Evolutionary conservation across 176 grass and related monocot species (phyloP), one percentile per base, ranked within the genome.

Genomic region (Oryza coarctata): DNA sequence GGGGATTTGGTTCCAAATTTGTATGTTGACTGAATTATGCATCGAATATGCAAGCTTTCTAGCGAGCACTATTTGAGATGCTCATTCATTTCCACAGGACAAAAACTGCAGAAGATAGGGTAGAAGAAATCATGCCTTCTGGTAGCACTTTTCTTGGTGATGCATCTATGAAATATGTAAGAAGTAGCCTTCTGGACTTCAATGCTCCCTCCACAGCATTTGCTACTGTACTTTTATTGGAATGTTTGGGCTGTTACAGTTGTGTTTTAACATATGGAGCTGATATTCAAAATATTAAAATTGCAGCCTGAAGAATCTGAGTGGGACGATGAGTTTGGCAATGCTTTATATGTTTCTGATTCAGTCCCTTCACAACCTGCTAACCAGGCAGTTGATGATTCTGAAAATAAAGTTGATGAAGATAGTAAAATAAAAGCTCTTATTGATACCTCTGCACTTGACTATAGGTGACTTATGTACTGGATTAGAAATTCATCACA

Each of bases 251-350:
- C 45, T 49, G 86, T 15, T 23, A 45, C 4, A 27, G 73, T 32
- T 86, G 38, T 41, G 28, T 60, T 45, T 39, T 79, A 30, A 63
- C 43, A 69, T 39, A 27, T 20, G 41, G 33, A 68, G 35, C 86
- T 88, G 41, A 88, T 87, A 57, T 88, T 79, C 29, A 80, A 74
- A 66, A 28, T 74, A 79, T 85, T 86, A 2, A 86, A 87, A 77
- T 82, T 85, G 85, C 93, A 99, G 97, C 80, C 82, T 82, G 93
- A 99, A 78, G 97, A 99, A 91, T 96, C 87, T 77, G 93, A 99
- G 68, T 99, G 97, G 97, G 97, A 96, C 87, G 97, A 99, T 88
- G 97, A 99, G 75, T 99, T 99, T 65, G 97, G 97, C 44, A 96
- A 94, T 6, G 91, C 87, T 63, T 89, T 93, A 70, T 99, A 99